Base-by-base conservation (phyloP, 805 yeast species). In the Sugiyamaella smithiae region DNA sequence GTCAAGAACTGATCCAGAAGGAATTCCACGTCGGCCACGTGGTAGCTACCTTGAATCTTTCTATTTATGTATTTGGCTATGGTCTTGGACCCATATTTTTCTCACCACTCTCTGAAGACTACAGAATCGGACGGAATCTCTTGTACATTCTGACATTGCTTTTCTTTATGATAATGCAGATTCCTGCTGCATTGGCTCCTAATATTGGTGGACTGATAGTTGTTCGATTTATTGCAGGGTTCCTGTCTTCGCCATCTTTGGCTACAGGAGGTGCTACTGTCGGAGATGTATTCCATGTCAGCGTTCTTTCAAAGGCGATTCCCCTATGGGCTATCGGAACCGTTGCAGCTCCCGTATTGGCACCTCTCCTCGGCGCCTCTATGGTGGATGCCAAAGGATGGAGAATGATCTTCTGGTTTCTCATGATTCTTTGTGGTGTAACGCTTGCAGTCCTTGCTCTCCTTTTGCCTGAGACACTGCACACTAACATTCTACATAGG, bases 161-260 rank as follows among this genome's bases (percentile, higher is more conserved):
- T 49, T 41, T 77, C 2, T 80, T 75, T 50, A 61, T 68, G 43
- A 64, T 78, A 16, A 63, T 80, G 29, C 84, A 80, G 57, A 70
- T 80, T 31, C 82, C 82, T 25, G 68, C 75, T 25, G 83, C 83
- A 4, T 64, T 76, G 40, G 69, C 70, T 1, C 54, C 67, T 4
- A 75, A 76, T 57, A 72, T 81, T 43, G 79, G 75, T 7, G 76
- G 76, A 0, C 62, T 80, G 50, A 64, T 73, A 40, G 69, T 75
- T 0, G 60, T 77, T 44, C 67, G 84, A 58, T 87, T 87, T 62
- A 80, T 88, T 61, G 73, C 86, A 23, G 96, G 96, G 1, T 72
- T 83, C 25, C 74, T 84, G 45, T 85, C 90, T 1, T 82, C 90
- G 1, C 95, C 95, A 2, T 88, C 93, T 0, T 73, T 88, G 64